A percentile compares a stretch with the other conserved stretches of the same genome.
phyloP scores from a whole-genome alignment of 106 monocot species.

The Acorus gramineus region DNA sequence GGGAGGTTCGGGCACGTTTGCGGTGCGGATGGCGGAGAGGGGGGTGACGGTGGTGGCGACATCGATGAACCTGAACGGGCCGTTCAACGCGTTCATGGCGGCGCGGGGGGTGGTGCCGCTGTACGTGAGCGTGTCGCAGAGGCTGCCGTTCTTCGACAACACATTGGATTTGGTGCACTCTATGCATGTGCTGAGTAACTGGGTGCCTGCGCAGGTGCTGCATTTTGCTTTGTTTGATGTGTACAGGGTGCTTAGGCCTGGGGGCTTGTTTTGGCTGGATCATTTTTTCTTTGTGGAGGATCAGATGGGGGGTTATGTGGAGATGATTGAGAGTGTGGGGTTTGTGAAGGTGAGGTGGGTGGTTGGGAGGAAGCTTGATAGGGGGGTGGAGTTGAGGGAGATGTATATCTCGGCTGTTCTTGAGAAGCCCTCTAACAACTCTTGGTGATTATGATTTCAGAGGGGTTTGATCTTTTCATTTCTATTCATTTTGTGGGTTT shows the following conservation, averaged over 20 bases:
- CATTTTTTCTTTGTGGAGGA: conserved; percentile 46
- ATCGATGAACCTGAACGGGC: conserved; percentile 65
- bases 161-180: conserved; percentile 45
- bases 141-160: conserved; percentile 60
- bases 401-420: conserved; percentile 49
- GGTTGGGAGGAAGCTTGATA: conserved; percentile 43
- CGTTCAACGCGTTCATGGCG: conserved; percentile 57
- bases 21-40: conserved; percentile 47
- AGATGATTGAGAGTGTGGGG: conserved; percentile 35
- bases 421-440: conserved; percentile 42
- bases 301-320: conserved; percentile 33
- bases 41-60: conserved; percentile 36
- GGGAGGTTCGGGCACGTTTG: conserved; percentile 52
- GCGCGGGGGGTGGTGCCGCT: conserved; percentile 50
- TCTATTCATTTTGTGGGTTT: too few species aligned
- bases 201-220: conserved; percentile 33
- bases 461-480: too few species aligned
- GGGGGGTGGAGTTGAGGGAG: conserved; percentile 33
- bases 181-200: conserved; percentile 46
- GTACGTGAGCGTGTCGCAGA: conserved; percentile 39
- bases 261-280: conserved; percentile 47
- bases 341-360: conserved; percentile 37
- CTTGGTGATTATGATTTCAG: conserved; percentile 18
- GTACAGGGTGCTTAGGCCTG: conserved; percentile 34
- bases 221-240: conserved; percentile 38